Conservation (phyloP, 352 stramenopile genomes). For the Phytophthora nicotianae region DNA sequence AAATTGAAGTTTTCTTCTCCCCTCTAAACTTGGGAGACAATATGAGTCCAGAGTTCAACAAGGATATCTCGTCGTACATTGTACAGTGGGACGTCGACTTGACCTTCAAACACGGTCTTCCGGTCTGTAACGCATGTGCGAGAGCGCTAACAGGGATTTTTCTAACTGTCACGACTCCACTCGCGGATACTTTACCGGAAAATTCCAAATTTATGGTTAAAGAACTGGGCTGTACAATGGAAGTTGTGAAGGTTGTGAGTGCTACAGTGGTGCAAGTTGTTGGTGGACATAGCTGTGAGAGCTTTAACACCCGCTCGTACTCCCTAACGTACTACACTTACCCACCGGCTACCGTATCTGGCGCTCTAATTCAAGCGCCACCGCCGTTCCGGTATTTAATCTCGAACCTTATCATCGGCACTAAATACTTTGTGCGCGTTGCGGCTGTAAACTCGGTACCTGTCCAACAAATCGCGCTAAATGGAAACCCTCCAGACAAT, state of each 20-base stretch:
- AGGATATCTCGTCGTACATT: constrained; percentile 88
- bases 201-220: constrained; percentile 56
- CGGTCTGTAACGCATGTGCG: constrained; percentile 55
- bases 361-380: constrained; percentile 67
- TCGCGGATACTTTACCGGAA: constrained; percentile 8
- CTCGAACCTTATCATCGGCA: constrained; percentile 58
- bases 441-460: constrained; percentile 91
- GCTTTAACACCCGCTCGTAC: constrained; percentile 60
- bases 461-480: constrained; percentile 84
- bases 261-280: constrained; percentile 34
- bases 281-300: constrained; percentile 35
- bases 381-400: constrained; percentile 88
- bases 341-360: constrained; percentile 52
- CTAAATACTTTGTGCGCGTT: constrained; percentile 93
- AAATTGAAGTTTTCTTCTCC: constrained; percentile 91
- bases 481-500: constrained; percentile 85
- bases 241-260: constrained; percentile 27
- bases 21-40: constrained; percentile 65
- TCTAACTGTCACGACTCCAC: constrained; percentile 39
- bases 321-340: constrained; percentile 67
- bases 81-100: constrained; percentile 86
- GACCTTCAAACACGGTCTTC: constrained; percentile 70
- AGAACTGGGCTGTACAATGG: constrained; percentile 56
- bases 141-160: constrained; percentile 42
- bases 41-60: constrained; percentile 74